These are phyloP conservation scores for Ustilago shanxiensis DNA, from an alignment of 1,284 basidiomycete genomes.

Conservation along the genomic window DNA sequence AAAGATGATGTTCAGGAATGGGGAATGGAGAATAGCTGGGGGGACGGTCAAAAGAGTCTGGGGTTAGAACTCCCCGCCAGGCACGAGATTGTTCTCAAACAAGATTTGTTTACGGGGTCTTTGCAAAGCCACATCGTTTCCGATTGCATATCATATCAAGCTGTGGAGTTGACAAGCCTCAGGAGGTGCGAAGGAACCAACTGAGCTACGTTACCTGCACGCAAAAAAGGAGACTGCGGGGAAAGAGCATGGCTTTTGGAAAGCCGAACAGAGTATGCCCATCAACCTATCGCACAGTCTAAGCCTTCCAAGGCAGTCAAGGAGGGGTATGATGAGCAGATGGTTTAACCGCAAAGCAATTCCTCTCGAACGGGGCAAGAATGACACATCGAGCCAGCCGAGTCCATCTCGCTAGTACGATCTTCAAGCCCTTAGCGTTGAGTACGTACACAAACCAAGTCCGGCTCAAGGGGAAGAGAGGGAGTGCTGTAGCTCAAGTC, in stretches of 20 bases:
- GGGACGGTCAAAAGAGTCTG: neutral
- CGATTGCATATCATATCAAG: too few species aligned
- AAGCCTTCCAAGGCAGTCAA: too few species aligned
- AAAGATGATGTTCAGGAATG: neutral
- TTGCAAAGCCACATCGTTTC: too few species aligned
- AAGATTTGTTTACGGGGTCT: neutral
- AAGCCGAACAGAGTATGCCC: neutral
- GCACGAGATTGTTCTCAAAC: neutral
- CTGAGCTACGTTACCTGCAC: neutral
- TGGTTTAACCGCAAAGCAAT: conserved; percentile 1
- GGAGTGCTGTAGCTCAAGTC: neutral
- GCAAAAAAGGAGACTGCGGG: neutral
- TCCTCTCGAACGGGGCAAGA: conserved; percentile 15
- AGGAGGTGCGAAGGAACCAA: neutral
- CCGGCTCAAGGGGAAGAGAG: neutral
- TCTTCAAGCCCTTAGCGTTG: neutral
- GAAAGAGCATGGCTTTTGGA: neutral
- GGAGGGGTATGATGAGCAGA: neutral
- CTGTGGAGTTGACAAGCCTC: too few species aligned
- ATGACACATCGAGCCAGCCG: conserved; percentile 19
- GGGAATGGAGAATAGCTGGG: neutral
- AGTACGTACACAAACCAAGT: too few species aligned
- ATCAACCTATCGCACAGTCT: neutral
- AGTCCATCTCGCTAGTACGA: neutral
- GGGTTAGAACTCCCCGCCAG: neutral